phyloP scores from a whole-genome alignment of 2,329 filamentous ascomycete species.

The Leptographium wingfieldii region DNA sequence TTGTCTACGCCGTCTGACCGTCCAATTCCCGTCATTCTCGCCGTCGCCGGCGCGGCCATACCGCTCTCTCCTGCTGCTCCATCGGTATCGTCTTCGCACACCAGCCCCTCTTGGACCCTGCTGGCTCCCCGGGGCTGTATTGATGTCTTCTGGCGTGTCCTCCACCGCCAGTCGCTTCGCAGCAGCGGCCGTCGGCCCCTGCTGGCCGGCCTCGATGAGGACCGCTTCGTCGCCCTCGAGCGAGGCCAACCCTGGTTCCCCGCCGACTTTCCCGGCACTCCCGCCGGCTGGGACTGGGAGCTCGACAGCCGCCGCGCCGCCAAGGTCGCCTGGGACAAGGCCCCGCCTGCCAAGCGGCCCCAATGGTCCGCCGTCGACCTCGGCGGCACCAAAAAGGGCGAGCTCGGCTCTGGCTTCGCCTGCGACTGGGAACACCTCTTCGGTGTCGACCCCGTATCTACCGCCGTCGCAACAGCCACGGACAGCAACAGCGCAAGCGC shows the following conservation, averaged over 20 bases:
- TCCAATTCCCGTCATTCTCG: constrained; percentile 62
- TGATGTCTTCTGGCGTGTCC: constrained; percentile 67
- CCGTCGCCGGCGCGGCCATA: constrained; percentile 21
- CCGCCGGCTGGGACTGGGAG: constrained; percentile 71
- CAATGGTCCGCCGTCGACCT: constrained; percentile 66
- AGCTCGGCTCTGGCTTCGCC: constrained; percentile 68
- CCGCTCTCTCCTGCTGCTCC: background rate
- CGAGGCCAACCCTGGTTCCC: constrained; percentile 72
- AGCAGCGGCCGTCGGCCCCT: constrained; percentile 60
- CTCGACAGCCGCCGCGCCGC: constrained; percentile 46
- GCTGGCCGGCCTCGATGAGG: constrained; percentile 72
- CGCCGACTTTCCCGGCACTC: constrained; percentile 67
- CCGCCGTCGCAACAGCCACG: background rate
- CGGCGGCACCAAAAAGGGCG: constrained; percentile 53
- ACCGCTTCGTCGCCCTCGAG: constrained; percentile 72
- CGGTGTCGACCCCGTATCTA: constrained; percentile 15
- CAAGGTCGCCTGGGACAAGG: constrained; percentile 55
- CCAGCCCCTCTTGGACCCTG: constrained; percentile 50
- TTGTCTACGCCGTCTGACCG: constrained; percentile 49
- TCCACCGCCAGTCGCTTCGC: constrained; percentile 71
- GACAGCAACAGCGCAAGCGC: background rate
- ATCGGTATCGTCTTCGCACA: background rate
- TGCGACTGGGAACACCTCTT: constrained; percentile 75
- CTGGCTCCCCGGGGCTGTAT: constrained; percentile 88
- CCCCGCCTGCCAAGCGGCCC: constrained; percentile 69